These are phyloP conservation scores for Paraphaeosphaeria minitans DNA, from an alignment of 2,329 filamentous ascomycete species.

Conservation along the genomic window DNA sequence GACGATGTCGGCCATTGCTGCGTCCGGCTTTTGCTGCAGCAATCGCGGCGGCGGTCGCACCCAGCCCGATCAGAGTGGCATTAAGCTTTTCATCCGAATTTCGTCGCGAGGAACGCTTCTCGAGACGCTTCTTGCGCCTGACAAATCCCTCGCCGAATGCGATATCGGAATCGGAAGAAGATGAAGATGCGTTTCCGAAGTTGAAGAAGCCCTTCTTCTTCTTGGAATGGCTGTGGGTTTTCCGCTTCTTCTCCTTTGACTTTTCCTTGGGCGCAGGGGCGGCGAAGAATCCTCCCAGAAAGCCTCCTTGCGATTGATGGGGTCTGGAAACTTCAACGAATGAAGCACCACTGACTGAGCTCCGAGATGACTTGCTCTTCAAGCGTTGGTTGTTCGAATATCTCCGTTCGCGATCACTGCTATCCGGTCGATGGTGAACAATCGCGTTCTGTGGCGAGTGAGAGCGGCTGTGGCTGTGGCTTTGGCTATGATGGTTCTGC, in stretches of 20 bases:
- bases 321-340: conserved; percentile 69
- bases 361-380: conserved; percentile 40
- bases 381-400: conserved; percentile 32
- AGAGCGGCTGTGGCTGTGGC: conserved; percentile 43
- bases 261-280: conserved; percentile 53
- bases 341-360: conserved; percentile 58
- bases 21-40: conserved; percentile 48
- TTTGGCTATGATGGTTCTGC: conserved; percentile 36
- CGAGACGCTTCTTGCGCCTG: conserved; percentile 29
- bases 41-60: conserved; percentile 56
- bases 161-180: conserved; percentile 53
- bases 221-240: conserved; percentile 26
- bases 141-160: conserved; percentile 52
- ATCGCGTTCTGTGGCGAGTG: conserved; percentile 40
- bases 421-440: conserved; percentile 36
- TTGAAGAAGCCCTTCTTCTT: conserved; percentile 56
- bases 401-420: conserved; percentile 37
- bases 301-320: conserved; percentile 51
- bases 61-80: conserved; percentile 53
- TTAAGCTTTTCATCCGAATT: conserved; percentile 54
- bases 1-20: conserved; percentile 31
- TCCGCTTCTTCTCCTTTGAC: conserved; percentile 21
- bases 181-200: conserved; percentile 54
- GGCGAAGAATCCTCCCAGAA: conserved; percentile 62
- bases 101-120: conserved; percentile 40